Conservation (phyloP, 148 eudicot genomes). For the Rhododendron simsii region DNA sequence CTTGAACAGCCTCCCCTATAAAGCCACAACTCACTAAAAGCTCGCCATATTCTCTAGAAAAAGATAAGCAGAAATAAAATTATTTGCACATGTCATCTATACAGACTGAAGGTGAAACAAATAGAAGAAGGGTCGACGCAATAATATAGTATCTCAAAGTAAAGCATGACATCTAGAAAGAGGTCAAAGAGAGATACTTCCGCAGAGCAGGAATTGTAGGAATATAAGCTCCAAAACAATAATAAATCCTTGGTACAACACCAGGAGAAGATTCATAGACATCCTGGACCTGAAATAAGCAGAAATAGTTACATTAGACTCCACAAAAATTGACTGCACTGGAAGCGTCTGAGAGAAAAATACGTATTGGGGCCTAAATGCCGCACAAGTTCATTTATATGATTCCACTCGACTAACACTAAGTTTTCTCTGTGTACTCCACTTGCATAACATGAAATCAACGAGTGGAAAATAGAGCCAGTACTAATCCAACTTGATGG, state of each 20-base stretch:
- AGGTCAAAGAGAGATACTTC: constrained; percentile 44
- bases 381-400: neutral
- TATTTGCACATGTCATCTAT: neutral
- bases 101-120: neutral
- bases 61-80: neutral
- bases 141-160: constrained; percentile 1
- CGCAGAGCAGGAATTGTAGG: constrained; percentile 76
- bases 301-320: neutral
- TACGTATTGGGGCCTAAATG: neutral
- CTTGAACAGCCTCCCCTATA: constrained; percentile 82
- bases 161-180: neutral
- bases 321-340: neutral
- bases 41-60: constrained; percentile 77
- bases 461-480: neutral
- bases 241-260: constrained; percentile 58
- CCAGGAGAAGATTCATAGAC: constrained; percentile 46
- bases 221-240: constrained; percentile 63
- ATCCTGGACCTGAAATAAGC: constrained; percentile 58
- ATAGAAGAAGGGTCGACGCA: neutral
- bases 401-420: neutral
- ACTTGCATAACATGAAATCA: neutral
- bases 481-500: neutral
- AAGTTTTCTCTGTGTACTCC: neutral
- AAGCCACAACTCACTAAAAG: constrained; percentile 80
- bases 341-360: neutral